Base-by-base conservation (phyloP, 305 asterid species). In the Euphrasia arctica region DNA sequence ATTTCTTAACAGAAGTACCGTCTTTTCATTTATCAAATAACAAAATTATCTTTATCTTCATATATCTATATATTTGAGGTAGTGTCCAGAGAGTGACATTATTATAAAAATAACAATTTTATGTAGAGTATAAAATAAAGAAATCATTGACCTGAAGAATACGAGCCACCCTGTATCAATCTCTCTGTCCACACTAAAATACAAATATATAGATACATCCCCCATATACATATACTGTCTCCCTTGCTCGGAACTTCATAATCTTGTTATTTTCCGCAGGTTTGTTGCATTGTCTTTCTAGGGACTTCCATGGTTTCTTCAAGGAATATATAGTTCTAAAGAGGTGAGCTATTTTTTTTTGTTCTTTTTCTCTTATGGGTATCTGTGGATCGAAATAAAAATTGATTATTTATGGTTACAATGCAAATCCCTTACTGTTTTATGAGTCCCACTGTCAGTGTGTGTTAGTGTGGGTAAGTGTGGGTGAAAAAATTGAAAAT, bases 311-410 rank as follows among this genome's bases (percentile, higher is more conserved):
- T 15, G 15, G 45, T 36, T 29, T 65, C 62, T 57, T 74, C 70
- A 56, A 74, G 43, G 43, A 39, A 6, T 8, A 39, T 8, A 39
- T 2, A 39, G 10, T 39, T 18, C 22, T 12, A 31, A 57, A 48
- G 71, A 75, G 80, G 80, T 71, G 57, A 63, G 65, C 14, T 58
- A 9, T 67, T 63, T 67, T 59, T 34, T 34, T 34, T 34, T 70
- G 69, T 4, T 56, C 63, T n/a, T 10, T 22, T 36, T 31, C 25
- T 69, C 62, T 47, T 50, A 25, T 62, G 67, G 73, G 72, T 31
- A 49, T 67, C 61, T 67, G 13, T 63, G 28, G 76, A 67, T 67
- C 63, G 68, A 59, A 75, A 15, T 47, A 0, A 66, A 71, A 70
- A 36, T 0, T 14, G 43, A 4, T 50, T 54, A 11, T 70, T 70